These are phyloP conservation scores for Mucuna pruriens DNA, from an alignment of 306 rosid genomes.

Conservation along the genomic window DNA sequence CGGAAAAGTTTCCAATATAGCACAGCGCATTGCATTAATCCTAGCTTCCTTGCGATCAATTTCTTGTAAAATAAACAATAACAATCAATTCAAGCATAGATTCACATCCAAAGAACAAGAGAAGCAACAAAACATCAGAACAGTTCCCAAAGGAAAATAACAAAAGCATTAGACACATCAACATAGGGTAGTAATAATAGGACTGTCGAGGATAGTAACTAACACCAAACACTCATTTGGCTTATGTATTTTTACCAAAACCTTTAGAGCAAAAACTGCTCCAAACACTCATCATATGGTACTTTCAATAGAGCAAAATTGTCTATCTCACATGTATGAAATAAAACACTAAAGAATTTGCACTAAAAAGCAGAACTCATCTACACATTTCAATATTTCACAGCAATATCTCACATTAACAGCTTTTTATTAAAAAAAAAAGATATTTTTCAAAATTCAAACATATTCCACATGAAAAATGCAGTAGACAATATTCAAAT, in stretches of 20 bases:
- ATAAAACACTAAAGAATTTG: not conserved
- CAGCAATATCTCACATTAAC: no score
- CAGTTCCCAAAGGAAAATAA: not conserved
- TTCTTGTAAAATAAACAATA: conserved; percentile 58
- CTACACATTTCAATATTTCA: no score
- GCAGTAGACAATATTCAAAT: no score
- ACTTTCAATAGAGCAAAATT: not conserved
- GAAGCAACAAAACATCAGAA: conserved; percentile 11
- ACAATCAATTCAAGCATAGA: conserved; percentile 24
- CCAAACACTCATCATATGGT: not conserved
- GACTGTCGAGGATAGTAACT: not conserved
- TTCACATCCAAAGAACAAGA: conserved; percentile 30
- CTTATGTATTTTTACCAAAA: no score
- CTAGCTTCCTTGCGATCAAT: conserved; percentile 91
- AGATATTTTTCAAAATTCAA: no score
- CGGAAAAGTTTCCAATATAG: conserved; percentile 92
- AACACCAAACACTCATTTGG: not conserved
- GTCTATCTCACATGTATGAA: not conserved
- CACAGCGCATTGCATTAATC: conserved; percentile 83
- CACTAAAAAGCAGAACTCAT: no score
- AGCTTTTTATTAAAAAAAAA: no score
- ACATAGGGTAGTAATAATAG: no score
- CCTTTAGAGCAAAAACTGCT: no score
- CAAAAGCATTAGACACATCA: not conserved
- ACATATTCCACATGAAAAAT: no score